A percentile compares a stretch with the other conserved stretches of the same genome.
Evolutionary conservation across 2,329 filamentous ascomycete genomes (phyloP).

Genomic region (Diaporthe ilicicola): DNA sequence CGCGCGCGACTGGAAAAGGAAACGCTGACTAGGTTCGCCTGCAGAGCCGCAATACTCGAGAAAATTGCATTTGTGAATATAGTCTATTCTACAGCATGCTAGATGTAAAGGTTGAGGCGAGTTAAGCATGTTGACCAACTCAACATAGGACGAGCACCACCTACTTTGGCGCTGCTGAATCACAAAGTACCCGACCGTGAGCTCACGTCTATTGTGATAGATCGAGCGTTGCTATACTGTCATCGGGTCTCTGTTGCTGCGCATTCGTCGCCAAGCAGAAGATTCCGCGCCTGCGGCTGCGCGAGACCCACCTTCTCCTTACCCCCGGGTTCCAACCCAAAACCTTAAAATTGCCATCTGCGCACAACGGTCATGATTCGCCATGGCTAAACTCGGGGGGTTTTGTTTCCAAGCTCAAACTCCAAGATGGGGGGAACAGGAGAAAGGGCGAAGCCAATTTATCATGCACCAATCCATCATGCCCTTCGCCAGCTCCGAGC

Average conservation of each 20-base stretch:
- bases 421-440: constrained; percentile 15
- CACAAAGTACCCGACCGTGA: neutral
- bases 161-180: neutral
- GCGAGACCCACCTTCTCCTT: constrained; percentile 2
- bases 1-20: neutral
- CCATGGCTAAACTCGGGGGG: constrained; percentile 17
- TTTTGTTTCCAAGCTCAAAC: constrained; percentile 24
- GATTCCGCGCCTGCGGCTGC: neutral
- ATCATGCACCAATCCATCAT: neutral
- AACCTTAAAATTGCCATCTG: constrained; percentile 7
- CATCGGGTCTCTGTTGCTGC: neutral
- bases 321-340: constrained; percentile 9
- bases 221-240: neutral
- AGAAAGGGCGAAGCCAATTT: constrained; percentile 22
- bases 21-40: neutral
- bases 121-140: neutral
- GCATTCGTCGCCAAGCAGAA: neutral
- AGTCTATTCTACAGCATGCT: neutral
- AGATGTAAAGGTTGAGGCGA: neutral
- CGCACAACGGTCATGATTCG: neutral
- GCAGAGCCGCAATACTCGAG: neutral
- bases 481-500: neutral
- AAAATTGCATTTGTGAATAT: neutral
- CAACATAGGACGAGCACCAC: neutral
- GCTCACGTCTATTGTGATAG: neutral